Base-by-base conservation (phyloP, 331 rosid species). In the Stylosanthes scabra region DNA sequence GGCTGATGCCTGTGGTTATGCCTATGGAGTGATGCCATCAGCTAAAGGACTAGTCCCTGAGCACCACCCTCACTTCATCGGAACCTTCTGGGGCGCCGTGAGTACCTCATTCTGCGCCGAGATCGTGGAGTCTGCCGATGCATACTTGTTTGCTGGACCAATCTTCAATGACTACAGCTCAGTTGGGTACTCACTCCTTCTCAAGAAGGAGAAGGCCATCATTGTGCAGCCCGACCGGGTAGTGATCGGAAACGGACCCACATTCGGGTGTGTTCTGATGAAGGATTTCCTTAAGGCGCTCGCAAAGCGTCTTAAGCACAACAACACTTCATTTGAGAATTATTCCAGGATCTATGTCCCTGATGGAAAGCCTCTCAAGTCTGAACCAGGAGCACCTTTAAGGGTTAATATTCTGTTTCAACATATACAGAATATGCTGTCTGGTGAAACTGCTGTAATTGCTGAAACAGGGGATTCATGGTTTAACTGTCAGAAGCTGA, bases 391-490 rank as follows among this genome's bases (percentile, higher is more conserved):
- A 37, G 89, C 82, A 4, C 78, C 88, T 10, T 74, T 84, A 68
- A 87, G 87, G 76, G 89, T 82, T 25, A 82, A 82, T 80, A 78
- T 84, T 63, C 40, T 87, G 66, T 84, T 87, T 42, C 72, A 84
- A 8, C 83, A 84, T 49, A 68, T 84, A 14, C 86, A 87, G 13
- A 61, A 67, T 0, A 70, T 87, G 89, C 15, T 87, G 58, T 82
- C 87, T 14, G 0, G 66, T 71, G 82, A 84, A 13, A 84, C 82
- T 0, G 81, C 82, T 50, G 83, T 87, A 9, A 84, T 87, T 63
- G 88, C 89, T 47, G 85, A 84, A 68, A 71, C 89, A 2, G 91
- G 89, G 55, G 91, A 84, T 57, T 84, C 91, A 1, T 87, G 91
- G 89, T 87, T 87, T 68, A 83, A 84, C 68, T 86, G 91, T 67